Evolutionary conservation across 371 early-diverging fungal genomes (phyloP), one percentile per base, ranked within the genome.

Genomic region (Rhizopus microsporus): DNA sequence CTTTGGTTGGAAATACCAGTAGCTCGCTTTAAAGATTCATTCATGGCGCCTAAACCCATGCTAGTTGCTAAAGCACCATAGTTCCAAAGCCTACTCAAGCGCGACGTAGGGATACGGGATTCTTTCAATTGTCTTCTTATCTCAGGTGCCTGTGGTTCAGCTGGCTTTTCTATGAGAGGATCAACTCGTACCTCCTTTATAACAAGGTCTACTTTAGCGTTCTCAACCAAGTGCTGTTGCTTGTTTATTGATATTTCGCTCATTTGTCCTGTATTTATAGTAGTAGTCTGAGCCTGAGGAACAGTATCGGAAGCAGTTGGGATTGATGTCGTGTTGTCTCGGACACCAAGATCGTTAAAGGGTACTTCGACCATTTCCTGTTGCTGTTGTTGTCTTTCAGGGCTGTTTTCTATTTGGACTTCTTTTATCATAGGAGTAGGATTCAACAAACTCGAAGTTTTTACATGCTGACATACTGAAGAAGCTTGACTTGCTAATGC

Each of bases 41-140:
- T 74, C 16, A 88, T 61, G 0, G 91, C 89, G 9, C 94, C 94
- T 5, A 88, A 62, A 0, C 91, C 92, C 56, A 93, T 63, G 0
- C 90, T 84, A 0, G 88, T 86, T 0, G 88, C 92, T 15, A 93
- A 62, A 64, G 86, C 75, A 37, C 88, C 87, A 53, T 88, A 90
- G 32, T 88, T 88, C 69, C 82, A 82, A 9, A 90, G 61, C 38
- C 90, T 74, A 32, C 86, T 68, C 9, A 81, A 67, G 6, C 87
- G 78, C 7, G 87, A 78, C 3, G 87, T 82, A 6, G 90, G 90
- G 65, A 90, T 85, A 32, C 78, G 65, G 0, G 88, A 81, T 47
- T 76, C 84, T 44, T 81, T 83, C 8, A 87, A 58, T 17, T 57
- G 60, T 47, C 57, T 65, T 33, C 62, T 56, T 10, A 39, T 51